Conservation (phyloP, 768 basidiomycete species). For the Asterophora lycoperdoides region DNA sequence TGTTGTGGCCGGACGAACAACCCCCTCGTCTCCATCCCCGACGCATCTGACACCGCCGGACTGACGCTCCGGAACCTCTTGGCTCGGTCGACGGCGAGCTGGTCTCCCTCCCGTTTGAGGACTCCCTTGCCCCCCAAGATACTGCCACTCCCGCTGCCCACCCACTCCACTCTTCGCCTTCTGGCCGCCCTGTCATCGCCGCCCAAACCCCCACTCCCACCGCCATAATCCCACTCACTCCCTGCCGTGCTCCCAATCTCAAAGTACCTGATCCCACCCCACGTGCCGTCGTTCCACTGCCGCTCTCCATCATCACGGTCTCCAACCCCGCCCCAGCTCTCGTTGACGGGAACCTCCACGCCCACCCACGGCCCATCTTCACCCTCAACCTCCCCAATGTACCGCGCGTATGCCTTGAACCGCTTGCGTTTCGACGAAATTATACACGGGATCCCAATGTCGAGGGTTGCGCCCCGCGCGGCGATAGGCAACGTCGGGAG, state of each 20-base stretch:
- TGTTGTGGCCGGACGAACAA: conserved; percentile 84
- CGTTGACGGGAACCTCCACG: conserved; percentile 74
- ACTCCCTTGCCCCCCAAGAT: conserved; percentile 25
- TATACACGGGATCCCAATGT: conserved; percentile 88
- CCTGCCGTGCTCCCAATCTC: conserved; percentile 52
- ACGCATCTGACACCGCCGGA: conserved; percentile 56
- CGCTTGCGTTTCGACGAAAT: conserved; percentile 78
- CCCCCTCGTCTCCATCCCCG: conserved; percentile 57
- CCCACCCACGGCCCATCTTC: conserved; percentile 87
- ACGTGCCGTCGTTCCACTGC: conserved; percentile 84
- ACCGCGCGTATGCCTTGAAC: conserved; percentile 83
- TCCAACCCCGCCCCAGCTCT: conserved; percentile 22
- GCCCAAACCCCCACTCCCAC: conserved; percentile 8
- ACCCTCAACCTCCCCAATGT: conserved; percentile 83
- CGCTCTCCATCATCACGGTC: conserved; percentile 43
- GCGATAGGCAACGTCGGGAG: conserved; percentile 16
- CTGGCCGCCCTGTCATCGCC: conserved; percentile 44
- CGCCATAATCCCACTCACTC: conserved; percentile 63
- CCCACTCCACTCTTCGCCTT: conserved; percentile 40
- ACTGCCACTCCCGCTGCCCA: conserved; percentile 24
- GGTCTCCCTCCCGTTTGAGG: conserved; percentile 40
- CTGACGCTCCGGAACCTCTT: conserved; percentile 70
- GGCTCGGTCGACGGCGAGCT: conserved; percentile 50
- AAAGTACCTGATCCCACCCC: conserved; percentile 81
- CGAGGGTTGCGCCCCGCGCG: conserved; percentile 67